These are phyloP conservation scores for Pterulicium gracile DNA, from an alignment of 1,284 basidiomycete species.

Conservation along the genomic window DNA sequence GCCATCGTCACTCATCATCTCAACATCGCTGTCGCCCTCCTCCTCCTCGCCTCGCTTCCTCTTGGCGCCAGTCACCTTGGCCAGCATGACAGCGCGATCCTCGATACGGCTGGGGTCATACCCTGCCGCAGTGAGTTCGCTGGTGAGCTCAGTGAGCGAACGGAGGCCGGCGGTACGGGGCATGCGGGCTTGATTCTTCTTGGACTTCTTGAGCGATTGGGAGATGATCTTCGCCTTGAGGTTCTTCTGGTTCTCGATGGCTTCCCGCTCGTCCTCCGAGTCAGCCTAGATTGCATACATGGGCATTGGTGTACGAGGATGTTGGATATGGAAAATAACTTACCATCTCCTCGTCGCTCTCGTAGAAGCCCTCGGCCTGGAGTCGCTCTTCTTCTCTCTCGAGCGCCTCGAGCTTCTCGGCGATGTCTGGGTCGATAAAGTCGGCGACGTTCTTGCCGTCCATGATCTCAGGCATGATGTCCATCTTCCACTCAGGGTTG, in stretches of 20 bases:
- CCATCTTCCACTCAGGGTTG: constrained; percentile 93
- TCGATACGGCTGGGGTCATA: constrained; percentile 85
- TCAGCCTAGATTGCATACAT: constrained; percentile 38
- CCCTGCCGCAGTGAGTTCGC: constrained; percentile 77
- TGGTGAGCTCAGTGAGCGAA: constrained; percentile 80
- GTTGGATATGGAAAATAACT: constrained; percentile 13
- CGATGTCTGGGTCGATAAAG: constrained; percentile 99
- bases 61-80: constrained; percentile 66
- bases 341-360: constrained; percentile 78
- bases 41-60: constrained; percentile 56
- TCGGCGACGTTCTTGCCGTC: constrained; percentile 99
- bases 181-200: constrained; percentile 78
- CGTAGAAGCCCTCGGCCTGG: constrained; percentile 92
- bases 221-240: constrained; percentile 71
- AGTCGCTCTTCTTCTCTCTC: constrained; percentile 95
- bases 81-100: constrained; percentile 77
- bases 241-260: constrained; percentile 51
- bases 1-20: constrained; percentile 36
- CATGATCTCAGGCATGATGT: constrained; percentile 93
- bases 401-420: constrained; percentile 91
- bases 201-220: constrained; percentile 76
- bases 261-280: constrained; percentile 88
- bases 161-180: constrained; percentile 83
- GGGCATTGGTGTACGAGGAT: constrained; percentile 3
- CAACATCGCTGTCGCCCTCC: constrained; percentile 36